These are phyloP conservation scores for Blastobotrys americana DNA, from an alignment of 805 yeast species.

Conservation along the genomic window DNA sequence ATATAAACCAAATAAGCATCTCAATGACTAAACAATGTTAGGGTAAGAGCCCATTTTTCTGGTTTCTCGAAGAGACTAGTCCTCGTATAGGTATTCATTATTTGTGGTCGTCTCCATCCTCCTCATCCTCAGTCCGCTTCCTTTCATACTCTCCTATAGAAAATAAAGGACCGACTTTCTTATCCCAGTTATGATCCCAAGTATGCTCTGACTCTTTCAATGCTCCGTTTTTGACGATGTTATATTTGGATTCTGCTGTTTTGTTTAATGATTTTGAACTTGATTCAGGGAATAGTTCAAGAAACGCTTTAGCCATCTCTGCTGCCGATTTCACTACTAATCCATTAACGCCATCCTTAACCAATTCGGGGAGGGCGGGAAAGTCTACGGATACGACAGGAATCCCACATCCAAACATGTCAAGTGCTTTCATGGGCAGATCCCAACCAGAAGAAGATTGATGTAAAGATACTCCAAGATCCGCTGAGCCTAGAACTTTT, in stretches of 20 bases:
- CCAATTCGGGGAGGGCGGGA: slow-evolving; percentile 72
- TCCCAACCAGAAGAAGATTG: slow-evolving; percentile 89
- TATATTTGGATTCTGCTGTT: slow-evolving; percentile 66
- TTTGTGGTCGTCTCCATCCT: slow-evolving; percentile 9
- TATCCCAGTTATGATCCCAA: slow-evolving; percentile 76
- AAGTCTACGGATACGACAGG: slow-evolving; percentile 80
- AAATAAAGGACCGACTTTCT: slow-evolving; percentile 39
- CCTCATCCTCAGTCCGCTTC: slow-evolving; percentile 1
- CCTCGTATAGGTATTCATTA: too few species aligned
- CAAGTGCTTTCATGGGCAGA: slow-evolving; percentile 94
- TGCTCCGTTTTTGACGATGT: slow-evolving; percentile 59
- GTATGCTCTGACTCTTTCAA: slow-evolving; percentile 53
- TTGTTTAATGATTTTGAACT: slow-evolving; percentile 37
- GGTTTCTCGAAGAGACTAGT: too few species aligned
- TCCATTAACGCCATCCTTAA: slow-evolving; percentile 65
- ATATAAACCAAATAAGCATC: too few species aligned
- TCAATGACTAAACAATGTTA: too few species aligned
- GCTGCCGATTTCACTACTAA: slow-evolving; percentile 39
- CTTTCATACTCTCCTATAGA: slow-evolving; percentile 28
- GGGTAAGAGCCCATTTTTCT: too few species aligned
- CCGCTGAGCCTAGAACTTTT: slow-evolving; percentile 62
- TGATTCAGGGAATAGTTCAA: slow-evolving; percentile 28
- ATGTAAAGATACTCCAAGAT: slow-evolving; percentile 84
- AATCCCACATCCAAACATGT: slow-evolving; percentile 91
- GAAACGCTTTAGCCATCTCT: slow-evolving; percentile 41